These are phyloP conservation scores for Epichloe uncinata DNA, from an alignment of 2,329 filamentous ascomycete genomes.

Conservation along the genomic window DNA sequence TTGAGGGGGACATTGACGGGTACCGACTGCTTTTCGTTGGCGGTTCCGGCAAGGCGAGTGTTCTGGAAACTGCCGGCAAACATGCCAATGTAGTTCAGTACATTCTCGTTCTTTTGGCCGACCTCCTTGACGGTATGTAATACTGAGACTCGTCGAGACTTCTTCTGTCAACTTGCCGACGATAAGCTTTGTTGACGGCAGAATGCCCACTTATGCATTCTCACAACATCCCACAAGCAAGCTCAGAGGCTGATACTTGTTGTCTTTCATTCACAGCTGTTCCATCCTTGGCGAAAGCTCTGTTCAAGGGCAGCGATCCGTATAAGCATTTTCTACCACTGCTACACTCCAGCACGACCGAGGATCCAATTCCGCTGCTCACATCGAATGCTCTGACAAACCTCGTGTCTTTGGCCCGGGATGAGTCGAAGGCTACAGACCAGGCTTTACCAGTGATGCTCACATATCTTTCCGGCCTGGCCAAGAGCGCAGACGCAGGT, in stretches of 20 bases:
- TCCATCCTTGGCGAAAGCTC: slow-evolving; percentile 60
- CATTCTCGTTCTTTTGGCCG: slow-evolving; percentile 76
- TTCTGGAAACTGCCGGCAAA: slow-evolving; percentile 75
- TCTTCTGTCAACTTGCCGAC: not conserved
- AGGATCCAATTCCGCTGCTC: slow-evolving; percentile 78
- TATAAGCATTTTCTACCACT: slow-evolving; percentile 77
- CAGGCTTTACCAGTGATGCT: slow-evolving; percentile 72
- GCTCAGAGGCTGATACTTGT: not conserved
- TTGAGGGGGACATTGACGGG: slow-evolving; percentile 66
- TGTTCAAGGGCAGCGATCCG: slow-evolving; percentile 63
- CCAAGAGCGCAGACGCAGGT: slow-evolving; percentile 75
- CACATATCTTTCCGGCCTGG: slow-evolving; percentile 71
- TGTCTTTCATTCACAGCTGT: slow-evolving; percentile 42
- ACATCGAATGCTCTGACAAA: slow-evolving; percentile 76
- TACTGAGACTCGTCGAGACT: not conserved
- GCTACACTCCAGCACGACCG: slow-evolving; percentile 61
- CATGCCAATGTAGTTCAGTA: slow-evolving; percentile 89
- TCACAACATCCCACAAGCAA: not conserved
- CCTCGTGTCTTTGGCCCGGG: slow-evolving; percentile 56
- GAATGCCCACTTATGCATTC: not conserved
- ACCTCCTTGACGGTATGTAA: slow-evolving; percentile 68
- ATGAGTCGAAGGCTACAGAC: slow-evolving; percentile 51
- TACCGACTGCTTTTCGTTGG: slow-evolving; percentile 76
- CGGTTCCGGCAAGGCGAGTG: slow-evolving; percentile 50
- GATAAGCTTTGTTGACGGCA: not conserved